Conservation (phyloP, 805 yeast species). For the Jamesozyma hellenica region DNA sequence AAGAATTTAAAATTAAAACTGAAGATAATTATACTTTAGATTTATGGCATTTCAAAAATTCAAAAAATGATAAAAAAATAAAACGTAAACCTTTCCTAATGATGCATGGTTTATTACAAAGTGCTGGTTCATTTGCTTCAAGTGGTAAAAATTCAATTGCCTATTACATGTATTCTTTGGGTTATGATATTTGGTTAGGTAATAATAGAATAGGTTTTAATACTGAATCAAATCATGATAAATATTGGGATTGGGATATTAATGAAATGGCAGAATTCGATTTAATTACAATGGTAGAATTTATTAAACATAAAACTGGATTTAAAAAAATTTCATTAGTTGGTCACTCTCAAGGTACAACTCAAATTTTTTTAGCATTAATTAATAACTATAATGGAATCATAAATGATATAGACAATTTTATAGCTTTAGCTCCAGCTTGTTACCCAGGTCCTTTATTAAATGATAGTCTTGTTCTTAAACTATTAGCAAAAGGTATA, state of each 20-base stretch:
- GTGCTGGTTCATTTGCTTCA: slow-evolving; percentile 76
- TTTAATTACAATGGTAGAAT: slow-evolving; percentile 59
- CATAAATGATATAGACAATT: slow-evolving; percentile 49
- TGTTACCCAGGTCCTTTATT: slow-evolving; percentile 74
- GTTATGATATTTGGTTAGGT: slow-evolving; percentile 86
- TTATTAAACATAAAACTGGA: slow-evolving; percentile 37
- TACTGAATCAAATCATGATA: slow-evolving; percentile 34
- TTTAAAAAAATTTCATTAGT: slow-evolving; percentile 45
- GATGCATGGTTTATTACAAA: slow-evolving; percentile 80
- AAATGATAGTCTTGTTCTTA: slow-evolving; percentile 48
- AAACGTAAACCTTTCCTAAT: slow-evolving; percentile 55
- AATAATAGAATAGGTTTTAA: slow-evolving; percentile 82
- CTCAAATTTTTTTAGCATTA: slow-evolving; percentile 67
- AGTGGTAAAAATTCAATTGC: slow-evolving; percentile 73
- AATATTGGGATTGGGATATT: slow-evolving; percentile 91
- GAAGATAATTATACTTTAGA: slow-evolving; percentile 69
- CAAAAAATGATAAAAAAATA: slow-evolving; percentile 6
- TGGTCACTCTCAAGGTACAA: slow-evolving; percentile 91
- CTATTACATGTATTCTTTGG: slow-evolving; percentile 39
- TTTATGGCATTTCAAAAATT: slow-evolving; percentile 39
- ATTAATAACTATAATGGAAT: slow-evolving; percentile 30
- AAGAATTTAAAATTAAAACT: slow-evolving; percentile 53
- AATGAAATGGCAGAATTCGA: slow-evolving; percentile 71
- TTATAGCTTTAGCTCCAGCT: slow-evolving; percentile 82
- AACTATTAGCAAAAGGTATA: slow-evolving; percentile 44